Percentiles rank a stretch among this genome's conserved stretches.
phyloP scores from a whole-genome alignment of 2,329 filamentous ascomycete genomes.

The Helicocarpus griseus region DNA sequence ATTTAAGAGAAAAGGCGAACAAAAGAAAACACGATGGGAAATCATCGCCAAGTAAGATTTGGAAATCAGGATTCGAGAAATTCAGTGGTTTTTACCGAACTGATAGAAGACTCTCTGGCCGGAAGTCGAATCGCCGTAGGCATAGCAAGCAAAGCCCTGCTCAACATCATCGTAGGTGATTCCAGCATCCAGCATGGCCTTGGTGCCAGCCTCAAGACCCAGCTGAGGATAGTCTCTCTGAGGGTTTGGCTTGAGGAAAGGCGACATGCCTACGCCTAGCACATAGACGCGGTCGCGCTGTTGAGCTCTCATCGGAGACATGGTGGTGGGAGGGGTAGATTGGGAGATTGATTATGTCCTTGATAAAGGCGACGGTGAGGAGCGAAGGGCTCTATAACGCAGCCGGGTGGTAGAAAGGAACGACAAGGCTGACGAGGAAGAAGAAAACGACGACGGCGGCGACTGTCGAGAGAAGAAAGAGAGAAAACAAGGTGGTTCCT shows the following conservation, averaged over 20 bases:
- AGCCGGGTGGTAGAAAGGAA: not conserved
- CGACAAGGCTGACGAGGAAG: not conserved
- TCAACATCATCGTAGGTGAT: conserved; percentile 19
- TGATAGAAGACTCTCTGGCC: conserved; percentile 20
- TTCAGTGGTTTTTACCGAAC: conserved; percentile 9
- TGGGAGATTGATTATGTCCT: no score
- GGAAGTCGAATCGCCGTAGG: conserved; percentile 16
- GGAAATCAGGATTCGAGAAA: not conserved
- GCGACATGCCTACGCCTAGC: conserved; percentile 18
- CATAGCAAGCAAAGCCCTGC: conserved; percentile 15
- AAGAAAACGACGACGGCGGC: not conserved
- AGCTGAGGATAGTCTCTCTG: conserved; percentile 25
- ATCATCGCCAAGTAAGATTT: not conserved
- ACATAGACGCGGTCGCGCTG: conserved; percentile 13
- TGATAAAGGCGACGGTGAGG: no score
- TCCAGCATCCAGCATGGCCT: conserved; percentile 18
- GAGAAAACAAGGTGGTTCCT: no score
- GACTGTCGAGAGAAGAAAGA: not conserved
- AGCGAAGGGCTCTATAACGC: no score
- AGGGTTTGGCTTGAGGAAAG: conserved; percentile 22
- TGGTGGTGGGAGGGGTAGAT: not conserved
- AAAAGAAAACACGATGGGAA: not conserved
- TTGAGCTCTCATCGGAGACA: not conserved
- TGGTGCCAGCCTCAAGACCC: conserved; percentile 20
- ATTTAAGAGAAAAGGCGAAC: not conserved